Conservation (phyloP, 768 basidiomycete genomes). For the Pisolithus microcarpus region DNA sequence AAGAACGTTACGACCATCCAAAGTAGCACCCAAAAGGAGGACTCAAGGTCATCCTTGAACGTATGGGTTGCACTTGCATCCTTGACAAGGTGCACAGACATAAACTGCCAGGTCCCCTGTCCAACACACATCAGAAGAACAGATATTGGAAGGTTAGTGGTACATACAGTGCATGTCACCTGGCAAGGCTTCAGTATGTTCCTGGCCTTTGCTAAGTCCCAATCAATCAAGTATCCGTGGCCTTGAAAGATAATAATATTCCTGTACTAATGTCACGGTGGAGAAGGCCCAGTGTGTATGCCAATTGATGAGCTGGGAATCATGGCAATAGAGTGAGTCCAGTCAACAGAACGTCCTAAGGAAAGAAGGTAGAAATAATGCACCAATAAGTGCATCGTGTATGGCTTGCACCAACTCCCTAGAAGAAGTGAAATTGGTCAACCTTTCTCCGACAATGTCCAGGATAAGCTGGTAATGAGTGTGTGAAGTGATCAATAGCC, state of each 20-base stretch:
- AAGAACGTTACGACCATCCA: background rate
- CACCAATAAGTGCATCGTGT: background rate
- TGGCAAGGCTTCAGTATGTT: background rate
- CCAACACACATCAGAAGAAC: background rate
- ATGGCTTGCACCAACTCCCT: background rate
- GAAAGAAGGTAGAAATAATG: background rate
- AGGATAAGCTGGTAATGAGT: background rate
- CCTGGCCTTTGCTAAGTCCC: constrained; percentile 1
- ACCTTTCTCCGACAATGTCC: background rate
- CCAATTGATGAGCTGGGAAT: background rate
- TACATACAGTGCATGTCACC: background rate
- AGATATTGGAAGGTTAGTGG: background rate
- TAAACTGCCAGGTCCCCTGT: constrained; percentile 4
- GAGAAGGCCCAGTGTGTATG: background rate
- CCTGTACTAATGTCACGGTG: constrained; percentile 1
- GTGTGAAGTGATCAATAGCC: background rate
- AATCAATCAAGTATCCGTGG: background rate
- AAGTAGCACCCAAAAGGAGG: background rate
- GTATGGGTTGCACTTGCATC: background rate
- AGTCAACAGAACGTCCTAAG: background rate
- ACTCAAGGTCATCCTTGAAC: constrained; percentile 1
- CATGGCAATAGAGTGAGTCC: background rate
- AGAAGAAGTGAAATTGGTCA: background rate
- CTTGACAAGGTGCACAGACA: background rate
- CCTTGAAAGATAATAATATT: background rate